These are phyloP conservation scores for Suillus plorans DNA, from an alignment of 768 basidiomycete species.

Conservation along the genomic window DNA sequence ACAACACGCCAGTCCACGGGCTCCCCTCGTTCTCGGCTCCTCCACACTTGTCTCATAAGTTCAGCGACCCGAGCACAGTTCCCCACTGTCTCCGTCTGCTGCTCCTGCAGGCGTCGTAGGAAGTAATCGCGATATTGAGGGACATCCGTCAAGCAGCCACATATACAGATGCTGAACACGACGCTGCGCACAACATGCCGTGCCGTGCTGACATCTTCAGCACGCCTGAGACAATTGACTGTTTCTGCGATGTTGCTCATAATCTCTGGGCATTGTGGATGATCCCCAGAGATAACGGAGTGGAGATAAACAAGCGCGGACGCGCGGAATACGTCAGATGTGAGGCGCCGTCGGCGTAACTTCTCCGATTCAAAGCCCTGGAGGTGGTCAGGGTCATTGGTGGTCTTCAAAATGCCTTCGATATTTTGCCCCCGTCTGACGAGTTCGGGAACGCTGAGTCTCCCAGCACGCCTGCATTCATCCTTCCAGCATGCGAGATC, in stretches of 20 bases:
- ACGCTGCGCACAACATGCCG: conserved; percentile 72
- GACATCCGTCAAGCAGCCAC: conserved; percentile 65
- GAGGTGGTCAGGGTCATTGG: not conserved
- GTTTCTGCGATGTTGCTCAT: conserved; percentile 54
- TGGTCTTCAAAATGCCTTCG: conserved; percentile 37
- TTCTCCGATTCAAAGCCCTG: conserved; percentile 5
- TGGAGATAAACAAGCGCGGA: conserved; percentile 75
- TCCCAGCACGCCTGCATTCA: conserved; percentile 35
- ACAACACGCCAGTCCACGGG: conserved; percentile 64
- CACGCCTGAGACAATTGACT: conserved; percentile 45
- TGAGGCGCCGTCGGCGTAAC: conserved; percentile 40
- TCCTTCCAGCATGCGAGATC: conserved; percentile 68
- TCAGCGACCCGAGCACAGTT: conserved; percentile 56
- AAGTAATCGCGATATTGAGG: conserved; percentile 42
- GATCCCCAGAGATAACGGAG: conserved; percentile 73
- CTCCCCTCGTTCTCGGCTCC: conserved; percentile 31
- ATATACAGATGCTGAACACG: conserved; percentile 76
- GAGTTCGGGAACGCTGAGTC: conserved; percentile 60
- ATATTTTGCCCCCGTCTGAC: conserved; percentile 53
- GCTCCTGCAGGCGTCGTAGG: conserved; percentile 44
- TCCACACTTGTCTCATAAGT: conserved; percentile 63
- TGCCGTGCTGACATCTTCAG: conserved; percentile 37
- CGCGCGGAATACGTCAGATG: conserved; percentile 70
- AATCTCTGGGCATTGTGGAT: conserved; percentile 66
- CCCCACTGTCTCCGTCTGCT: conserved; percentile 56